Percentiles rank a stretch among this genome's conserved stretches.
Conservation (phyloP, 2,329 filamentous ascomycete genomes). For the Xylariales sp. region DNA sequence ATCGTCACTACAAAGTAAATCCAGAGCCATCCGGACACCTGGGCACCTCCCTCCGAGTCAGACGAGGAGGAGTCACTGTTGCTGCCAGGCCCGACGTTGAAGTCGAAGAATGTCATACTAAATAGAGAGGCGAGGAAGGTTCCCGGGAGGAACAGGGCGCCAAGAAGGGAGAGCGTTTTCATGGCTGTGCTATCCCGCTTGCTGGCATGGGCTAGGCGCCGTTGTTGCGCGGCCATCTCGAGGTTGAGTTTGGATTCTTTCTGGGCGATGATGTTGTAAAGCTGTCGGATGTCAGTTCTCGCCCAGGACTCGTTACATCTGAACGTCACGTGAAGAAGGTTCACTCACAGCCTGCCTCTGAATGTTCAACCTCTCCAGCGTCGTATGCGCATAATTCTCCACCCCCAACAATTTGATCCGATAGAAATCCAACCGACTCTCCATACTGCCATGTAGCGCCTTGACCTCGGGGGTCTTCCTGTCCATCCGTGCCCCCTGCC, state of each 20-base stretch:
- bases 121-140: constrained; percentile 61
- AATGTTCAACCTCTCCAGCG: constrained; percentile 55
- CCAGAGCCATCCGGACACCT: constrained; percentile 52
- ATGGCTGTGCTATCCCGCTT: constrained; percentile 60
- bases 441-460: constrained; percentile 46
- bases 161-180: constrained; percentile 61
- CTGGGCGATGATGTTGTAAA: constrained; percentile 64
- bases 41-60: constrained; percentile 32
- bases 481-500: constrained; percentile 9
- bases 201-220: constrained; percentile 53
- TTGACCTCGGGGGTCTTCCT: constrained; percentile 12
- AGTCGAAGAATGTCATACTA: constrained; percentile 64
- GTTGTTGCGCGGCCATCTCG: constrained; percentile 57
- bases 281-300: constrained; percentile 28
- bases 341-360: constrained; percentile 54
- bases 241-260: constrained; percentile 61
- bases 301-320: background rate
- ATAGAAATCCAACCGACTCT: constrained; percentile 54
- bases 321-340: background rate
- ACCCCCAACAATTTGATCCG: constrained; percentile 55
- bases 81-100: constrained; percentile 33
- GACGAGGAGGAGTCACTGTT: constrained; percentile 25
- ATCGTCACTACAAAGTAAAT: constrained; percentile 60
- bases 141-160: constrained; percentile 58
- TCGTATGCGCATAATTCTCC: constrained; percentile 59